These are phyloP conservation scores for Agrocybe pediades DNA, from an alignment of 768 basidiomycete genomes.

Conservation along the genomic window DNA sequence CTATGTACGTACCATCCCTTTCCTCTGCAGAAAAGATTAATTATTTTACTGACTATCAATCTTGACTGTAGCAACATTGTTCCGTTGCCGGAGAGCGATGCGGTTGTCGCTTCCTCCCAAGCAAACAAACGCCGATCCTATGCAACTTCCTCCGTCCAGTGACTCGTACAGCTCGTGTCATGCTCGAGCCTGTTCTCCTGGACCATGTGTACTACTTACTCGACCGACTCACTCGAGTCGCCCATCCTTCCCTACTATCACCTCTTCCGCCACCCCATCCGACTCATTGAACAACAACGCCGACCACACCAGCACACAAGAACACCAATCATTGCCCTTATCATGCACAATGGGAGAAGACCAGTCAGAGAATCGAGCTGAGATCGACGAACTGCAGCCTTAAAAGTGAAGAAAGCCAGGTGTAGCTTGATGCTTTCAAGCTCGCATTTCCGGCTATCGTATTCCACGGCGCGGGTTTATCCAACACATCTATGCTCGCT, in stretches of 20 bases:
- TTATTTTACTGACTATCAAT: too few relatives aligned
- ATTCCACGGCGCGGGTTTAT: too few relatives aligned
- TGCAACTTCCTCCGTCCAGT: conserved; percentile 27
- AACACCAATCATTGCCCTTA: too few relatives aligned
- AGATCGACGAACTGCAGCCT: too few relatives aligned
- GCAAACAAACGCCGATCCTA: conserved; percentile 12
- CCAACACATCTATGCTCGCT: too few relatives aligned
- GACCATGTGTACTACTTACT: conserved; percentile 42
- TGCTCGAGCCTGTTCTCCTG: conserved; percentile 45
- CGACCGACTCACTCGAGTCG: conserved; percentile 40
- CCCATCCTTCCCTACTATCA: conserved; percentile 48
- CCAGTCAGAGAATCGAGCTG: too few relatives aligned
- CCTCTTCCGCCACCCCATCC: conserved; percentile 11
- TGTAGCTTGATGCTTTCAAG: too few relatives aligned
- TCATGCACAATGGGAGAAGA: too few relatives aligned
- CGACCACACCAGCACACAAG: too few relatives aligned
- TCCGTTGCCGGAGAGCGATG: conserved; percentile 39
- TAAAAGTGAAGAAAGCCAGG: too few relatives aligned
- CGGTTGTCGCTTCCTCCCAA: conserved; percentile 16
- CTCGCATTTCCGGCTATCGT: too few relatives aligned
- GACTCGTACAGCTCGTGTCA: conserved; percentile 28
- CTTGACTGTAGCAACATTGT: conserved; percentile 46
- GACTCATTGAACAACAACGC: conserved; percentile 74
- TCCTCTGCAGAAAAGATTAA: too few relatives aligned
- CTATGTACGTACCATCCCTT: conserved; percentile 40